Percentiles rank a stretch among this genome's conserved stretches.
These are phyloP conservation scores for Salix suchowensis DNA, from an alignment of 345 rosid genomes.

Conservation along the genomic window DNA sequence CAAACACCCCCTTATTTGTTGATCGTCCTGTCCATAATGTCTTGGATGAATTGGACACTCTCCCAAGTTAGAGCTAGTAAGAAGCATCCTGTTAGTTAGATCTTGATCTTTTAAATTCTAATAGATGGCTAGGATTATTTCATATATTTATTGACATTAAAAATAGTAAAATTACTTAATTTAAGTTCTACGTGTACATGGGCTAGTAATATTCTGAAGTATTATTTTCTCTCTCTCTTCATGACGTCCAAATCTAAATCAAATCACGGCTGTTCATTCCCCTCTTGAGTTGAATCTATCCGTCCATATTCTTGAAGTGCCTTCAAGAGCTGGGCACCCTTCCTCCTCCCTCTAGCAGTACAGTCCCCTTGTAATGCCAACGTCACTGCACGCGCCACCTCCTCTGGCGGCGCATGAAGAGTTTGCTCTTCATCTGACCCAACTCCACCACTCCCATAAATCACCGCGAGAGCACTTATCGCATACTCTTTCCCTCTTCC, in stretches of 20 bases:
- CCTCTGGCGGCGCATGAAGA: slow-evolving; percentile 66
- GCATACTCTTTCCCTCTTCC: slow-evolving; percentile 87
- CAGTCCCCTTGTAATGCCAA: slow-evolving; percentile 77
- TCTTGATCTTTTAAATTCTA: no score
- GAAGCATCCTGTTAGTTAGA: no score
- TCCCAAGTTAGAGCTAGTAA: no score
- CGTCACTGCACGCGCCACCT: slow-evolving; percentile 78
- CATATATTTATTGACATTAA: no score
- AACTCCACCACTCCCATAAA: slow-evolving; percentile 36
- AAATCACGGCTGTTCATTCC: slow-evolving; percentile 35
- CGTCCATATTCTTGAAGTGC: slow-evolving; percentile 60
- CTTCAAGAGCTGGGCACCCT: slow-evolving; percentile 76
- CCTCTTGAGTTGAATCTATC: slow-evolving; percentile 42
- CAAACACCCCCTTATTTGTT: no score
- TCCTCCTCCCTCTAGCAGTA: slow-evolving; percentile 67
- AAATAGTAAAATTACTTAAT: no score
- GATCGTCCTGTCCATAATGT: no score
- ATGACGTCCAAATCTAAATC: background rate
- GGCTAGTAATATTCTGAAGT: background rate
- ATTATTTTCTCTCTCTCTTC: background rate
- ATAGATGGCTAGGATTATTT: no score
- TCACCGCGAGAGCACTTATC: slow-evolving; percentile 62
- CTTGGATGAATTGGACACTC: no score
- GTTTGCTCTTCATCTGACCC: slow-evolving; percentile 15
- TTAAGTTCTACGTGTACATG: background rate